Conservation (phyloP, 1,139 yeast genomes). For the Eremothecium sinecaudum region DNA sequence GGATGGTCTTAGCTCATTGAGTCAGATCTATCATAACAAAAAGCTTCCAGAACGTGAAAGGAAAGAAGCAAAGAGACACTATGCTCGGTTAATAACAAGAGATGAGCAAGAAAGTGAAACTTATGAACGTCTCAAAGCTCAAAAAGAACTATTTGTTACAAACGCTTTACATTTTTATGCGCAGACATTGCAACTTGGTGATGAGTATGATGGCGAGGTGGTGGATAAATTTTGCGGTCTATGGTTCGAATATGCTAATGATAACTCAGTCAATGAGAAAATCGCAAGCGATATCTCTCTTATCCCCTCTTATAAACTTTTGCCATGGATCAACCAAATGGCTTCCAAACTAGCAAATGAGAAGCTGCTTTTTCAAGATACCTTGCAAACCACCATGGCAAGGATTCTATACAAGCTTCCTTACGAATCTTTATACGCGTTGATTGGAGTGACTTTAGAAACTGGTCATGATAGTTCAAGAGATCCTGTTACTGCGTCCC, state of each 20-base stretch:
- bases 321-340: constrained; percentile 79
- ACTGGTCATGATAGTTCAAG: constrained; percentile 30
- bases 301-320: constrained; percentile 52
- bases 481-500: constrained; percentile 36
- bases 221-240: constrained; percentile 72
- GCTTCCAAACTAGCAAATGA: constrained; percentile 58
- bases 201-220: constrained; percentile 45
- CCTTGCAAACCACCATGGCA: constrained; percentile 43
- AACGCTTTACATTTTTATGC: constrained; percentile 57
- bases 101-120: constrained; percentile 43
- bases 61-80: constrained; percentile 43
- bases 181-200: constrained; percentile 40
- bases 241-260: constrained; percentile 63
- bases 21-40: constrained; percentile 36
- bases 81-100: constrained; percentile 40
- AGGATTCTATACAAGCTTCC: constrained; percentile 59
- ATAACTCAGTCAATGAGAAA: constrained; percentile 34
- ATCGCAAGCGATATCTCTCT: constrained; percentile 32
- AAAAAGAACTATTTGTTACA: constrained; percentile 39
- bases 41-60: constrained; percentile 38
- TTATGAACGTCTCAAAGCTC: constrained; percentile 33
- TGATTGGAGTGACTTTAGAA: constrained; percentile 49
- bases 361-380: constrained; percentile 43
- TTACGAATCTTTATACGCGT: constrained; percentile 61
- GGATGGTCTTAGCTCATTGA: constrained; percentile 42